phyloP scores from a whole-genome alignment of 164 flowering plant species.

The Macadamia integrifolia region DNA sequence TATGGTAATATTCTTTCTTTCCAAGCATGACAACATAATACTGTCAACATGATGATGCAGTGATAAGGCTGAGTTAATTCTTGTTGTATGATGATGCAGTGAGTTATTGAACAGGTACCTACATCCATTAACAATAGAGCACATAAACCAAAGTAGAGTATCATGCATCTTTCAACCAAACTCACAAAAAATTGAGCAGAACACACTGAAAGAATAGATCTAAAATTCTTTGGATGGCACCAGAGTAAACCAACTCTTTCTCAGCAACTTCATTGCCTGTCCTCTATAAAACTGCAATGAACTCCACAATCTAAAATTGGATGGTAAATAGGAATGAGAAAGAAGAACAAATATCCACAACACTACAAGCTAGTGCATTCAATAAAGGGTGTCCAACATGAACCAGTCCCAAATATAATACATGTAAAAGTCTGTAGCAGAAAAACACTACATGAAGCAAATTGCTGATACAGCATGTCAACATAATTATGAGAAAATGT shows the following conservation, averaged over 20 bases:
- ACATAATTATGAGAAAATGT: too few species aligned
- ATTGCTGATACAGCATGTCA: too few species aligned
- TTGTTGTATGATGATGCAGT: too few species aligned
- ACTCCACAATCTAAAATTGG: too few species aligned
- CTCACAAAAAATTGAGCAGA: neutral
- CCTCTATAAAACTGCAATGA: too few species aligned
- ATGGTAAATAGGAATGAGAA: slow-evolving; percentile 9
- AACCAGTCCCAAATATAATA: too few species aligned
- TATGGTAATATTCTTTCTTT: slow-evolving; percentile 50
- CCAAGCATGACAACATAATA: slow-evolving; percentile 78
- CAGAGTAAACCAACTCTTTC: slow-evolving; percentile 8
- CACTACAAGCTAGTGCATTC: neutral
- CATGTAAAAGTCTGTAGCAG: too few species aligned
- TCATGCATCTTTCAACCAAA: neutral
- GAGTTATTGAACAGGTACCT: slow-evolving; percentile 86
- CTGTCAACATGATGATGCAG: slow-evolving; percentile 95
- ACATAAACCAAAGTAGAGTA: neutral
- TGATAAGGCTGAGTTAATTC: slow-evolving; percentile 8
- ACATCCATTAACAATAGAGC: slow-evolving; percentile 17
- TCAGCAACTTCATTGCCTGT: too few species aligned
- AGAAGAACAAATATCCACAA: neutral
- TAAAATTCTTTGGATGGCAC: slow-evolving; percentile 61
- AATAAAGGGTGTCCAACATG: neutral
- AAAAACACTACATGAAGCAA: too few species aligned
- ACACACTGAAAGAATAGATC: slow-evolving; percentile 87